Conservation (phyloP, 306 rosid species). For the Amphicarpaea edgeworthii region DNA sequence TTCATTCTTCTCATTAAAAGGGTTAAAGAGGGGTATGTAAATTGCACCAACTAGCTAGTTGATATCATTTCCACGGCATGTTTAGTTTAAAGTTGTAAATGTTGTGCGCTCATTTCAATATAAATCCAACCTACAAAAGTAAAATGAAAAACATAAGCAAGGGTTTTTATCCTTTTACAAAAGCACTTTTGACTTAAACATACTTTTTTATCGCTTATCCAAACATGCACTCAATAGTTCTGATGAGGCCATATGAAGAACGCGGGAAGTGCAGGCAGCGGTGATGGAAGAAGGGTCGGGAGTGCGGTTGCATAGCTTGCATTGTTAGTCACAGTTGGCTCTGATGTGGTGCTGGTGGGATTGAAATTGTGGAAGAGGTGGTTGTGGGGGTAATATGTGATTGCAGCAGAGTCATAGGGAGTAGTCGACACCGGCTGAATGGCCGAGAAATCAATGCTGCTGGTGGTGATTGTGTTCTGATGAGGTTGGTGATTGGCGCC, state of each 20-base stretch:
- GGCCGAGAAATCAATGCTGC: conserved; percentile 62
- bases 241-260: conserved; percentile 80
- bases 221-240: conserved; percentile 54
- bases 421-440: conserved; percentile 55
- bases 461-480: conserved; percentile 45
- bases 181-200: too few relatives aligned
- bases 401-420: conserved; percentile 59
- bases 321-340: conserved; percentile 30
- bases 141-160: too few relatives aligned
- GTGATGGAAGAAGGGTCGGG: conserved; percentile 48
- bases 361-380: conserved; percentile 55
- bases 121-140: too few relatives aligned
- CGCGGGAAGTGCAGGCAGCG: conserved; percentile 58
- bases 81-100: too few relatives aligned
- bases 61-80: conserved; percentile 41
- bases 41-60: conserved; percentile 32
- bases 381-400: conserved; percentile 59
- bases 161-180: too few relatives aligned
- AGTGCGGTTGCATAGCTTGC: conserved; percentile 40
- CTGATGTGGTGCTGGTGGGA: conserved; percentile 45
- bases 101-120: too few relatives aligned
- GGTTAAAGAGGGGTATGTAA: conserved; percentile 52
- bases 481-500: conserved; percentile 40
- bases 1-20: conserved; percentile 42
- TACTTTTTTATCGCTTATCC: too few relatives aligned